Evolutionary conservation across 768 basidiomycete species (phyloP).

Genomic region (Leccinum truebloodii): DNA sequence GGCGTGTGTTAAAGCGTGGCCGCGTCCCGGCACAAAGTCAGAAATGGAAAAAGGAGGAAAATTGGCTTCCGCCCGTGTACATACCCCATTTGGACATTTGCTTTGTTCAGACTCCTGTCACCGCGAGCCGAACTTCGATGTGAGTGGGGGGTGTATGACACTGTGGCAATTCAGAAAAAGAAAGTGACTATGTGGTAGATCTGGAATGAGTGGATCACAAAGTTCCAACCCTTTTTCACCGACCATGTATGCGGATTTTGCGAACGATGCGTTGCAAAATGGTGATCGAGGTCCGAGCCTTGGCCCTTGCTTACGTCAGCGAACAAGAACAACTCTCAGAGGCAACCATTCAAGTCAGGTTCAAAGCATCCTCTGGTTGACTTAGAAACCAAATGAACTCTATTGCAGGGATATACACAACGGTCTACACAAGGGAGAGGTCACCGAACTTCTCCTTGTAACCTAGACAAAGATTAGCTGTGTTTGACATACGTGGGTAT

Average conservation of each 20-base stretch:
- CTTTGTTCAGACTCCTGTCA: not conserved
- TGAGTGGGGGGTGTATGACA: too few species aligned
- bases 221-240: not conserved
- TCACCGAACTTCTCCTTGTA: constrained; percentile 98
- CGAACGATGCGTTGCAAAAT: not conserved
- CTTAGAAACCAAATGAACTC: constrained; percentile 11
- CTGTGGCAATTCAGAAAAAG: not conserved
- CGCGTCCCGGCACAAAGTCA: not conserved
- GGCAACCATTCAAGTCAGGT: not conserved
- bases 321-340: not conserved
- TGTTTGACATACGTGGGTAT: not conserved
- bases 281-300: not conserved
- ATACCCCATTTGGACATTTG: not conserved
- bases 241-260: not conserved
- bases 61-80: not conserved
- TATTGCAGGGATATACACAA: constrained; percentile 26
- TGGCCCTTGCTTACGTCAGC: constrained; percentile 27
- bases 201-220: not conserved
- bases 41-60: not conserved
- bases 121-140: not conserved
- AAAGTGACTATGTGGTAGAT: not conserved
- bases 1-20: constrained; percentile 7
- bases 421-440: constrained; percentile 80
- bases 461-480: constrained; percentile 42
- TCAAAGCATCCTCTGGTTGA: not conserved